Evolutionary conservation across 1,284 basidiomycete genomes (phyloP).

Genomic region (Rhizoctonia solani): DNA sequence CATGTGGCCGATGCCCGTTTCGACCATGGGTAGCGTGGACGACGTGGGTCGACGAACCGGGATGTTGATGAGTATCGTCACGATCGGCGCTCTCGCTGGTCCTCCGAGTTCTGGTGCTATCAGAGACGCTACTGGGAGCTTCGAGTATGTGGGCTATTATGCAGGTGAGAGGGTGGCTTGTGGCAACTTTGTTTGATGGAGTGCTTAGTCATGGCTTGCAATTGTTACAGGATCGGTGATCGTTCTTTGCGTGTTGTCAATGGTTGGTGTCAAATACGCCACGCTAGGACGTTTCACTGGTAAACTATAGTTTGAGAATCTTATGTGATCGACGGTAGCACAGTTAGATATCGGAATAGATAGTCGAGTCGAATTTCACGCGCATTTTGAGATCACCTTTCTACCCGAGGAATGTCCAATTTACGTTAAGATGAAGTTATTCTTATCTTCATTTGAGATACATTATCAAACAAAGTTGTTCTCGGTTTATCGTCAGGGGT

Average conservation of each 20-base stretch:
- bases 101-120: conserved; percentile 65
- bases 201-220: not conserved
- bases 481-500: no score
- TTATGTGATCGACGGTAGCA: no score
- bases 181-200: not conserved
- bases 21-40: conserved; percentile 60
- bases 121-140: conserved; percentile 51
- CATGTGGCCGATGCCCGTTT: conserved; percentile 58
- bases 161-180: conserved; percentile 54
- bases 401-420: no score
- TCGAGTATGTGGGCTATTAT: conserved; percentile 59
- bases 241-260: conserved; percentile 42
- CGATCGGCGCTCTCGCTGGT: conserved; percentile 55
- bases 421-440: no score
- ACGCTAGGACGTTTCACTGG: conserved; percentile 13
- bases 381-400: no score
- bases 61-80: conserved; percentile 58
- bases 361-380: no score
- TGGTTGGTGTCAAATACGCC: conserved; percentile 38
- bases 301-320: conserved; percentile 18
- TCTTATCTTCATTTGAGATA: no score
- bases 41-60: conserved; percentile 65
- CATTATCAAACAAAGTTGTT: no score
- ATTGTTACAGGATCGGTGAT: conserved; percentile 42
- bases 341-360: no score